phyloP scores from a whole-genome alignment of 2,329 filamentous ascomycete genomes.

The Pseudogymnoascus sp. region DNA sequence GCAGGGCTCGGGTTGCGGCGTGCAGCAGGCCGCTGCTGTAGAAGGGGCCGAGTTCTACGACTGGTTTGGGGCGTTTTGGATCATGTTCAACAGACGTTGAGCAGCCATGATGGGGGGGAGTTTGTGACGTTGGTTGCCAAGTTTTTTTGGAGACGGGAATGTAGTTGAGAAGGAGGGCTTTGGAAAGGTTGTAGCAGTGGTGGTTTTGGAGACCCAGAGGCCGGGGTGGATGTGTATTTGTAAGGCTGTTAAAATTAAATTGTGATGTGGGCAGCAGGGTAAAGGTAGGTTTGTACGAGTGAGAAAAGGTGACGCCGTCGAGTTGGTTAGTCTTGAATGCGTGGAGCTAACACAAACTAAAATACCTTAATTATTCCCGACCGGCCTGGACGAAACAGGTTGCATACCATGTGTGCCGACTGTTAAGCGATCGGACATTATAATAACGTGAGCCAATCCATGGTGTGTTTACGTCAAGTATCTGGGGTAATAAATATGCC shows the following conservation, averaged over 20 bases:
- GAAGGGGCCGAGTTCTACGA: constrained; percentile 5
- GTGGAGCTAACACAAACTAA: constrained; percentile 3
- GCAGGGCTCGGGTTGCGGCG: neutral
- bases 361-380: constrained; percentile 9
- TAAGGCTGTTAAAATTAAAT: constrained; percentile 1
- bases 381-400: constrained; percentile 2
- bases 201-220: neutral
- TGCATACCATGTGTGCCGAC: neutral
- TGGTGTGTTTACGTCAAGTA: neutral
- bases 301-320: constrained; percentile 6
- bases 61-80: constrained; percentile 5
- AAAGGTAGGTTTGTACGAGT: constrained; percentile 7
- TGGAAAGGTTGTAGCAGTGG: neutral
- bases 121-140: neutral
- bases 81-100: constrained; percentile 11
- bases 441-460: constrained; percentile 6
- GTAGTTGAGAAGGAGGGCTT: neutral
- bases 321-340: neutral
- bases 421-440: constrained; percentile 2
- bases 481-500: neutral
- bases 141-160: neutral
- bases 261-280: constrained; percentile 9
- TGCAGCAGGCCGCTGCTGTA: constrained; percentile 8
- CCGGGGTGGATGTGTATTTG: constrained; percentile 3
- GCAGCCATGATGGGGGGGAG: constrained; percentile 1